Evolutionary conservation across 2,329 filamentous ascomycete genomes (phyloP).

Genomic region (Pseudogymnoascus sp.): DNA sequence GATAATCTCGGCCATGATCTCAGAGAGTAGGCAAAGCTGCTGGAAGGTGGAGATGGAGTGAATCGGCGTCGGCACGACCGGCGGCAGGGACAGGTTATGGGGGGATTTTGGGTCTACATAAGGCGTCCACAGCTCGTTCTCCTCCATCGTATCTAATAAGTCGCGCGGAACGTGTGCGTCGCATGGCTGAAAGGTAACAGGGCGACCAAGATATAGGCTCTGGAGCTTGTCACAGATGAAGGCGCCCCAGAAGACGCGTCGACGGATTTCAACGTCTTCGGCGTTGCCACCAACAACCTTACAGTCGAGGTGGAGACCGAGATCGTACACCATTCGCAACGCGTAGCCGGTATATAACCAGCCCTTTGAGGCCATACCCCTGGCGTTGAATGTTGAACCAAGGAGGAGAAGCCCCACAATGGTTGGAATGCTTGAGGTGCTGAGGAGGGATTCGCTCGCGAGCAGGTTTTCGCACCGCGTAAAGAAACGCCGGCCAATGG

Average conservation of each 20-base stretch:
- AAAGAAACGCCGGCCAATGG: constrained; percentile 21
- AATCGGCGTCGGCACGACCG: constrained; percentile 9
- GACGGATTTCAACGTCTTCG: constrained; percentile 25
- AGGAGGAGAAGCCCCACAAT: constrained; percentile 22
- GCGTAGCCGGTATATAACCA: constrained; percentile 34
- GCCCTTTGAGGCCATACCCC: constrained; percentile 22
- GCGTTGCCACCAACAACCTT: constrained; percentile 20
- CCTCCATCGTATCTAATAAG: constrained; percentile 23
- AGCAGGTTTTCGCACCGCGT: constrained; percentile 21
- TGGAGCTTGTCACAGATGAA: constrained; percentile 28
- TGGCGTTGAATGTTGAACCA: constrained; percentile 22
- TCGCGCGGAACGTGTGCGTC: constrained; percentile 20
- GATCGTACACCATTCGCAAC: constrained; percentile 33
- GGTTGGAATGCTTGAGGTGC: constrained; percentile 21
- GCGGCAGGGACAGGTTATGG: neutral
- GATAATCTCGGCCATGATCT: constrained; percentile 32
- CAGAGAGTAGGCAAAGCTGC: constrained; percentile 28
- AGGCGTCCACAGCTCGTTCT: constrained; percentile 16
- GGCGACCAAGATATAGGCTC: constrained; percentile 25
- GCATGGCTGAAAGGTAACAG: constrained; percentile 18
- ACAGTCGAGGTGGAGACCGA: constrained; percentile 32
- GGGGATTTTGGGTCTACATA: constrained; percentile 8
- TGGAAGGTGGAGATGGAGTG: constrained; percentile 31
- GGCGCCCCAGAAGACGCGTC: constrained; percentile 29
- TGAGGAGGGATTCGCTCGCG: constrained; percentile 15